Conservation (phyloP, 306 rosid genomes). For the Datisca glomerata region DNA sequence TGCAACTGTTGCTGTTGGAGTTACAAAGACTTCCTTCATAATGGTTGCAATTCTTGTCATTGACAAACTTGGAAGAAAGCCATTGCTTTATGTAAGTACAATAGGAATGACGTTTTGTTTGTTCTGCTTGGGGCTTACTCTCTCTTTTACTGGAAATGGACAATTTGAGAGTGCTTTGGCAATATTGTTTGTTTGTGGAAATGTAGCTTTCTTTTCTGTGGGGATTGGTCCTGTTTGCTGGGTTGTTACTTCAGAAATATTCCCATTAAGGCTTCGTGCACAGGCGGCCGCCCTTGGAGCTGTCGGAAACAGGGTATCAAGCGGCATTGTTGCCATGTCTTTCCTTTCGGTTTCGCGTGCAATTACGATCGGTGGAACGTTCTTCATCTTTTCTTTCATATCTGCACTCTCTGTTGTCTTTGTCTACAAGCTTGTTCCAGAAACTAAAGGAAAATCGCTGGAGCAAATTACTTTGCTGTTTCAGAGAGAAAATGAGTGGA, state of each 20-base stretch:
- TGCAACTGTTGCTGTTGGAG: conserved; percentile 83
- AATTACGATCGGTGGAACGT: conserved; percentile 49
- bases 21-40: conserved; percentile 67
- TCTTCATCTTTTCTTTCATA: conserved; percentile 59
- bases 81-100: conserved; percentile 72
- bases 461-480: conserved; percentile 80
- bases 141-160: conserved; percentile 42
- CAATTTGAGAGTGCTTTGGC: conserved; percentile 32
- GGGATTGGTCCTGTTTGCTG: conserved; percentile 94
- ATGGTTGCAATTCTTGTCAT: conserved; percentile 62
- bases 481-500: conserved; percentile 41
- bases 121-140: conserved; percentile 41
- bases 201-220: conserved; percentile 90
- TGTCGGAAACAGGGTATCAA: conserved; percentile 74
- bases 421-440: conserved; percentile 54
- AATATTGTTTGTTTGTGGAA: conserved; percentile 64
- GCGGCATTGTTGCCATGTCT: conserved; percentile 89
- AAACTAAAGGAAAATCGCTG: conserved; percentile 87
- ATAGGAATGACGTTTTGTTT: conserved; percentile 90
- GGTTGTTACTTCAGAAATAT: conserved; percentile 87
- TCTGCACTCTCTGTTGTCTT: conserved; percentile 61
- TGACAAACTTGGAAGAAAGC: conserved; percentile 78
- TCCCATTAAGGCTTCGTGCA: conserved; percentile 73
- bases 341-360: conserved; percentile 58
- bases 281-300: conserved; percentile 88